phyloP scores from a whole-genome alignment of 192 early-diverging fungal genomes.

The Geranomyces variabilis region DNA sequence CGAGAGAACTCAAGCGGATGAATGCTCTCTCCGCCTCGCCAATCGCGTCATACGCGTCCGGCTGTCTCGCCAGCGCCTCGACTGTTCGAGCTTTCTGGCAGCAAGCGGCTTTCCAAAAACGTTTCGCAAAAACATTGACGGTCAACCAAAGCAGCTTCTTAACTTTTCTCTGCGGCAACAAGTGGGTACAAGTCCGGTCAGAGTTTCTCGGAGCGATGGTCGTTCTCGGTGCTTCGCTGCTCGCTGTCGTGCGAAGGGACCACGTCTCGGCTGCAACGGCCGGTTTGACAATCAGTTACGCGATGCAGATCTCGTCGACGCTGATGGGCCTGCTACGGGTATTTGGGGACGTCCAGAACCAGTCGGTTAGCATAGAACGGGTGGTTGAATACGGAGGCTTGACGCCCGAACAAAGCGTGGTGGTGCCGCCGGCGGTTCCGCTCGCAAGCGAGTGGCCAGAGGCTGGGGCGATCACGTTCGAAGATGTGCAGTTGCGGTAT shows the following conservation, averaged over 20 bases:
- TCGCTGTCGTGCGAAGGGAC: constrained; percentile 56
- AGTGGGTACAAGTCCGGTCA: constrained; percentile 24
- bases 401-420: constrained; percentile 27
- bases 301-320: constrained; percentile 54
- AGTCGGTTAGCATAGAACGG: constrained; percentile 63
- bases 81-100: constrained; percentile 3
- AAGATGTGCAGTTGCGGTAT: constrained; percentile 64
- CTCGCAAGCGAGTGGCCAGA: constrained; percentile 59
- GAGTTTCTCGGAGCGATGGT: background rate
- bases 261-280: constrained; percentile 29
- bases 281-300: constrained; percentile 40
- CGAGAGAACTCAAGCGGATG: constrained; percentile 79
- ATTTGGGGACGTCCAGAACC: constrained; percentile 46
- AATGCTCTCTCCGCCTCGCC: constrained; percentile 77
- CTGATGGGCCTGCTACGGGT: constrained; percentile 27
- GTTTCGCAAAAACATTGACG: constrained; percentile 1
- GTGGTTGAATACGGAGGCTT: constrained; percentile 44
- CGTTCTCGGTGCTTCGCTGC: constrained; percentile 23
- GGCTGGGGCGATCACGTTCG: constrained; percentile 69
- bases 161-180: constrained; percentile 18
- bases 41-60: constrained; percentile 15
- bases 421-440: too few species aligned
- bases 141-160: constrained; percentile 2
- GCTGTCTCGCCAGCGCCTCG: background rate
- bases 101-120: background rate